Evolutionary conservation across 345 rosid species (phyloP), one percentile per base, ranked within the genome.

Genomic region (Euphorbia tirucalli): DNA sequence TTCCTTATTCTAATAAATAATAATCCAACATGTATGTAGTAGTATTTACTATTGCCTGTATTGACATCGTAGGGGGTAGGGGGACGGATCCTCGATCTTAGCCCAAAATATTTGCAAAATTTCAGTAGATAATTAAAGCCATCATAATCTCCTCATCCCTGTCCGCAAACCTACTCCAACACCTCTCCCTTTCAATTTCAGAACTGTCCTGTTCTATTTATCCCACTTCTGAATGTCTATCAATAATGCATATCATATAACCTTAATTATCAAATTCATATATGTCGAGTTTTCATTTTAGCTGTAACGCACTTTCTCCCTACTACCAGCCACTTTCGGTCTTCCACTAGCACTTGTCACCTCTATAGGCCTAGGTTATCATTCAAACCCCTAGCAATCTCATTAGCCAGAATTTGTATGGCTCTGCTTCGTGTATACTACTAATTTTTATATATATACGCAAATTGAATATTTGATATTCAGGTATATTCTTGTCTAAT

Each of bases 301-400:
- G 82, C 86, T 81, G 82, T 73, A 79, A 70, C 71, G 56, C 86
- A 78, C 75, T 70, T 54, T 25, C n/a, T 21, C 37, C 11, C 25
- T n/a, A 5, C 27, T n/a, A 3, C 31, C 1, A 9, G 8, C 21
- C 72, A 8, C 65, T 60, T 35, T 68, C 25, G 49, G 0, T 30
- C 25, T 57, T 55, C 43, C 64, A 13, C 62, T 44, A 18, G n/a
- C 75, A 65, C 66, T 4, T 55, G 71, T 55, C 70, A 44, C 61
- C 65, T 43, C 69, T 39, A 15, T 60, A 59, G 67, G 39, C 56
- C 52, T 15, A 44, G 25, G 14, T 75, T 14, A n/a, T 39, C 46
- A 6, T 43, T 48, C 55, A 55, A 61, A 50, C 6, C 72, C 62
- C 39, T 18, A 31, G 50, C 73, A 74, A 67, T 57, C 58, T 74